These are phyloP conservation scores for Glycine soja DNA, from an alignment of 306 rosid genomes.

Conservation along the genomic window DNA sequence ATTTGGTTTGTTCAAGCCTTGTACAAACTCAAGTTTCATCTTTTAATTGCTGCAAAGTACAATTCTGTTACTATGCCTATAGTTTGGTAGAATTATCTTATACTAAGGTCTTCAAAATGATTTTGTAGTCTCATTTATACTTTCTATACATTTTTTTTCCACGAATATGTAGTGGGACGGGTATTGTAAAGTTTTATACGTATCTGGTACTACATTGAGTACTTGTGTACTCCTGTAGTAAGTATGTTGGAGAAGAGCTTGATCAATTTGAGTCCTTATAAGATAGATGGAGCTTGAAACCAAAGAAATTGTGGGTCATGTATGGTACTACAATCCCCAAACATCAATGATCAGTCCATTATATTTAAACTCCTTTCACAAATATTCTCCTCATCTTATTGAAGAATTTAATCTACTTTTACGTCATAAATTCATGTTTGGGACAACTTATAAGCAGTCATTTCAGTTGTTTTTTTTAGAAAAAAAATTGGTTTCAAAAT, in stretches of 20 bases:
- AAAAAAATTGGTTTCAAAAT: too few relatives aligned
- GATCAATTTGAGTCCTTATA: not conserved
- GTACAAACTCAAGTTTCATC: not conserved
- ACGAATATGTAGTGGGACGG: too few relatives aligned
- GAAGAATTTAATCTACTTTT: not conserved
- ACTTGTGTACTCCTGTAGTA: not conserved
- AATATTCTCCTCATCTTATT: not conserved
- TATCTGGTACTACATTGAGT: not conserved
- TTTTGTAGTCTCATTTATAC: not conserved
- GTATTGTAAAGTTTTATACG: too few relatives aligned
- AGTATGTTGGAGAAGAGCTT: not conserved
- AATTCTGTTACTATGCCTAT: not conserved
- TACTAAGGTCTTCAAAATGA: not conserved
- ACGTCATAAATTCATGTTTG: too few relatives aligned
- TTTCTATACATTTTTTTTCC: too few relatives aligned
- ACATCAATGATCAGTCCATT: not conserved
- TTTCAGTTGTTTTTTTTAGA: too few relatives aligned
- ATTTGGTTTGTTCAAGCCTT: not conserved
- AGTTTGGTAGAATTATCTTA: not conserved
- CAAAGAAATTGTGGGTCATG: not conserved
- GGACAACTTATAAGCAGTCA: too few relatives aligned
- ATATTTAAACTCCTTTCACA: not conserved
- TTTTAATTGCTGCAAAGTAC: not conserved
- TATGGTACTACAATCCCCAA: not conserved
- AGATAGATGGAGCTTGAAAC: not conserved